Evolutionary conservation across 176 grass and related monocot species (phyloP), one percentile per base, ranked within the genome.

Genomic region (Olyra latifolia): DNA sequence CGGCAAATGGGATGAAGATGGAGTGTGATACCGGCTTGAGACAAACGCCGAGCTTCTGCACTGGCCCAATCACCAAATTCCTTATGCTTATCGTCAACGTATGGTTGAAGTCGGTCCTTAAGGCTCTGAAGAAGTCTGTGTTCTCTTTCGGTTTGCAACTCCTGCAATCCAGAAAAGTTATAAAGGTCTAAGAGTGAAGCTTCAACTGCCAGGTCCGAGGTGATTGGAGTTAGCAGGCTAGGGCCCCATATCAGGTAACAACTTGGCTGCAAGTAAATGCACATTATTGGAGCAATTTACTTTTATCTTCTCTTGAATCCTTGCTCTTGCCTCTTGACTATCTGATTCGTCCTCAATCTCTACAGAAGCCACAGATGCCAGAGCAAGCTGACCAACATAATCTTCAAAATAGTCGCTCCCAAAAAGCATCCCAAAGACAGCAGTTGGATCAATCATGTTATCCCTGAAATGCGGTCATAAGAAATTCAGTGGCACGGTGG

Each of bases 401-500:
- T 95, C 92, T 89, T 99, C 96, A 73, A 99, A 99, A 30, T 88
- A 99, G 28, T 99, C 96, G 35, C 93, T 99, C 81, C 96, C 96
- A 70, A 99, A 98, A 81, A 99, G 80, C 96, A 99, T 99, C 12
- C 96, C 96, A 74, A 99, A 99, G 28, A 99, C 96, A 88, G 92
- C 82, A 78, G 90, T 66, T 29, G 96, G 96, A 87, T 99, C 96
- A 30, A 99, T 55, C 92, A 95, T 93, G 50, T 86, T 80, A 78
- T 95, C 96, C 55, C 96, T 99, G 85, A 71, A 72, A 88, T 71
- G 45, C 71, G 10, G 8, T 20, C 13, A 1, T 27, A 72, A 28
- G 4, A 63, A 23, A 22, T 39, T 74, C 39, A 13, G 4, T 62
- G 49, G 14, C 62, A 63, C 29, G 27, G 13, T 15, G 19, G 8